These are phyloP conservation scores for Skeletonema costatum DNA, from an alignment of 108 stramenopile genomes.

Conservation along the genomic window DNA sequence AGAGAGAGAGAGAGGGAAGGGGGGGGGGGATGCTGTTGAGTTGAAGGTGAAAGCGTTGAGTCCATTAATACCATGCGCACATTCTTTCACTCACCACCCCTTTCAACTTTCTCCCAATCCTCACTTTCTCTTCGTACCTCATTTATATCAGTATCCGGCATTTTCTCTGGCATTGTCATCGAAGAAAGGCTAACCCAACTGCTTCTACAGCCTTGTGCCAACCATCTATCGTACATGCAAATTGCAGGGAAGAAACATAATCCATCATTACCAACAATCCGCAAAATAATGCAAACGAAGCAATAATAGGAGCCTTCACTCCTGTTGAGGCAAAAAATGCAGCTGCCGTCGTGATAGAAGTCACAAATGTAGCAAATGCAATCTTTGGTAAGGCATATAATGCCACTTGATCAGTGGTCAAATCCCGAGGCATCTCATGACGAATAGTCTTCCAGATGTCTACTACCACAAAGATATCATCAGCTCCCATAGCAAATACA, in stretches of 20 bases:
- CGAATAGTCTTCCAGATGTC: slow-evolving; percentile 68
- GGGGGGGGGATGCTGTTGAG: neutral
- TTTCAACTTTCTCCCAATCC: slow-evolving; percentile 2
- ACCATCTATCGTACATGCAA: slow-evolving; percentile 54
- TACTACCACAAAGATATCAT: slow-evolving; percentile 41
- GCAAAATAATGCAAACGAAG: slow-evolving; percentile 62
- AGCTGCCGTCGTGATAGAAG: slow-evolving; percentile 51
- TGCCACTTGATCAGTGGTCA: slow-evolving; percentile 47
- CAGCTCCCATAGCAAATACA: slow-evolving; percentile 63
- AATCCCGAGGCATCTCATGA: slow-evolving; percentile 26
- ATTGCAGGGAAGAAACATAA: slow-evolving; percentile 66
- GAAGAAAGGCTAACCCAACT: slow-evolving; percentile 4
- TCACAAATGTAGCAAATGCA: slow-evolving; percentile 59
- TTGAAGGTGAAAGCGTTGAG: neutral
- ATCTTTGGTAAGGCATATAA: slow-evolving; percentile 59
- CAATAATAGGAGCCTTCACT: slow-evolving; percentile 56
- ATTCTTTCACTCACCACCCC: neutral
- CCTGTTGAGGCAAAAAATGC: slow-evolving; percentile 67
- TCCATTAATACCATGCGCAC: neutral
- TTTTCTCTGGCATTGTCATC: neutral
- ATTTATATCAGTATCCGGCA: slow-evolving; percentile 5
- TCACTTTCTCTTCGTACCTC: slow-evolving; percentile 9
- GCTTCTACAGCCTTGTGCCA: slow-evolving; percentile 1
- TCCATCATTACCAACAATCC: slow-evolving; percentile 60
- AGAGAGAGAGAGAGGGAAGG: neutral